Conservation (phyloP, 129 eudicot genomes). For the Centella asiatica region DNA sequence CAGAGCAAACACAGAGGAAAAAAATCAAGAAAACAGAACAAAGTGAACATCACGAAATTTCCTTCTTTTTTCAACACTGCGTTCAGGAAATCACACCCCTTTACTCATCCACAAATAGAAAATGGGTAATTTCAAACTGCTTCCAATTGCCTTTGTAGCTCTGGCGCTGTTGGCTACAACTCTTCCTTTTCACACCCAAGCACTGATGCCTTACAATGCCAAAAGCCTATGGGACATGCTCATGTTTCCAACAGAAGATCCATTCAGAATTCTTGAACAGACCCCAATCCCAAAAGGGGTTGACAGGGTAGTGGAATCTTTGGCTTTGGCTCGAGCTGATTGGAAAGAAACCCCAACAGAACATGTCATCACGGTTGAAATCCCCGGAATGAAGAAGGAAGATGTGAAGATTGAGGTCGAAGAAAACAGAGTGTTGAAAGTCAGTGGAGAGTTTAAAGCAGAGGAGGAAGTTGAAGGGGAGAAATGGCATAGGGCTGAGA, state of each 20-base stretch:
- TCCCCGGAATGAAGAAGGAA: neutral
- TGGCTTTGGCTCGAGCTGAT: slow-evolving; percentile 20
- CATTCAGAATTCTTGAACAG: no score
- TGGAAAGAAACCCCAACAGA: neutral
- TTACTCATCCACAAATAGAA: neutral
- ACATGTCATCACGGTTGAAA: slow-evolving; percentile 20
- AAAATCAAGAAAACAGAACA: neutral
- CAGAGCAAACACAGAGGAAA: neutral
- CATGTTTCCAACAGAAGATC: no score
- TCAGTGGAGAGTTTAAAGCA: no score
- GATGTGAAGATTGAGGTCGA: no score
- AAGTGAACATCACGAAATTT: neutral
- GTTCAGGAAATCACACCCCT: neutral
- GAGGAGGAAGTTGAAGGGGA: slow-evolving; percentile 24
- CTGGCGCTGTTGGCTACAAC: neutral
- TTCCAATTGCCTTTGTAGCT: neutral
- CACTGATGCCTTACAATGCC: no score
- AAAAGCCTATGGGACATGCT: no score
- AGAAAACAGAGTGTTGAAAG: no score
- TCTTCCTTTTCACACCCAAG: neutral
- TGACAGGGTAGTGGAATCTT: neutral
- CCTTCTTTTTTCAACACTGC: no score
- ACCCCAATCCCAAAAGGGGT: neutral
- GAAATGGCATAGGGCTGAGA: slow-evolving; percentile 48
- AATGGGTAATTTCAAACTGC: slow-evolving; percentile 1